Base-by-base conservation (phyloP, 208 protist genomes). In the Wallacemonas sp. region DNA sequence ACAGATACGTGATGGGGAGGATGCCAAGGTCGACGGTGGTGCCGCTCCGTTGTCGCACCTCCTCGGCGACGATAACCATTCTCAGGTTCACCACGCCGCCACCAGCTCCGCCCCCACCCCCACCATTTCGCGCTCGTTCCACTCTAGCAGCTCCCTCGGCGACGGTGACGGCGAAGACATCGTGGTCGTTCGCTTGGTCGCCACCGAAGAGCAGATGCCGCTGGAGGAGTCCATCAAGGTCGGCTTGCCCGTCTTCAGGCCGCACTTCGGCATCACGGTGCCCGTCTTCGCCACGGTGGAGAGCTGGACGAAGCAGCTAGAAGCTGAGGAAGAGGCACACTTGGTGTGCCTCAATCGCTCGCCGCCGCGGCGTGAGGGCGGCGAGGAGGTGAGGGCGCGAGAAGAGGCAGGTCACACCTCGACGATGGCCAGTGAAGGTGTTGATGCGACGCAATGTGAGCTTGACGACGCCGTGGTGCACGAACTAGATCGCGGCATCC, bases 221-320 rank as follows among this genome's bases (percentile, higher is more conserved):
- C 24, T 57, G 1, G 62, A 58, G 34, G 68, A 64, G 22, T 69
- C 73, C 15, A 58, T 80, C 54, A 78, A 80, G 65, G 71, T 84
- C 5, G 78, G 73, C 34, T 78, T 80, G 22, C 55, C 69, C 39
- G 39, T 80, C 12, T 84, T 64, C 54, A 63, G 70, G 6, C 72
- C 68, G 0, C 53, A 71, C 19, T 70, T 80, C 27, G 78, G 67
- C 54, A 79, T 84, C 60, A 76, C 73, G 26, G 73, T 80, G 33
- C 63, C 68, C 0, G 53, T 84, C 33, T 77, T 80, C 34, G 67
- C 73, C 60, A 80, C 78, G 34, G 34, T 77, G 32, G 34, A 58
- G 17, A 36, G 29, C 39, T 83, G 78, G 78, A 38, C 41, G 29
- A 39, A 24, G 1, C 34, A 46, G 52, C 64, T 64, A 9, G 60